Evolutionary conservation across 1,139 yeast species (phyloP), one percentile per base, ranked within the genome.

Genomic region (Pneumocystis oryctolagi): DNA sequence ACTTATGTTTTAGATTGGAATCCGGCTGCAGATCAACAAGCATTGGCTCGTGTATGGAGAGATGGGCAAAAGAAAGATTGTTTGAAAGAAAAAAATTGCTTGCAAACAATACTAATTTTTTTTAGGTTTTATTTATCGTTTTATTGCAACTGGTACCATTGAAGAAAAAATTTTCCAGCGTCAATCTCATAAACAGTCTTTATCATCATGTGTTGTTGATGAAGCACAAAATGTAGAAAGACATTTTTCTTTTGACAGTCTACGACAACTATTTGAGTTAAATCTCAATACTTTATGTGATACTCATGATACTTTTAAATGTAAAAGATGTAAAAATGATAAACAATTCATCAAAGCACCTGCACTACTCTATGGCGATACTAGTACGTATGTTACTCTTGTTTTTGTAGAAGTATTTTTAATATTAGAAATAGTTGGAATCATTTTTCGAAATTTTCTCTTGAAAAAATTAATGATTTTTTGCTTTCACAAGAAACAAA

Each of bases 51-150:
- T 73, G 96, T 92, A 2, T 92, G 98, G 98, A 85, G 98, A 78
- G 98, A 92, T 75, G 98, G 98, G 0, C 98, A 92, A 71, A 90
- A 88, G 79, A 92, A 92, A 74, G 96, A 88, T 73, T 92, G 98
- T 57, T 47, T n/a, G 55, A 4, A 47, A 47, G n/a, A 39, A 47
- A 20, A 9, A 25, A 8, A 4, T 47, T 47, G 3, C 16, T 47
- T 47, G 12, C 25, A 37, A 14, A 16, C 12, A 3, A 9, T 25
- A 25, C 12, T 47, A 5, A 47, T 47, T 47, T 34, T 6, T 25
- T 25, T 4, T 25, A 47, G 55, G 55, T 9, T 92, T 86, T 71
- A 94, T 92, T 62, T 92, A 92, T 72, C 79, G 98, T 69, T 89
- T 92, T 69, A 90, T 92, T 65, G 82, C 95, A 14, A 90, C 97